phyloP scores from a whole-genome alignment of 2,329 filamentous ascomycete genomes.

The Bretziella fagacearum region DNA sequence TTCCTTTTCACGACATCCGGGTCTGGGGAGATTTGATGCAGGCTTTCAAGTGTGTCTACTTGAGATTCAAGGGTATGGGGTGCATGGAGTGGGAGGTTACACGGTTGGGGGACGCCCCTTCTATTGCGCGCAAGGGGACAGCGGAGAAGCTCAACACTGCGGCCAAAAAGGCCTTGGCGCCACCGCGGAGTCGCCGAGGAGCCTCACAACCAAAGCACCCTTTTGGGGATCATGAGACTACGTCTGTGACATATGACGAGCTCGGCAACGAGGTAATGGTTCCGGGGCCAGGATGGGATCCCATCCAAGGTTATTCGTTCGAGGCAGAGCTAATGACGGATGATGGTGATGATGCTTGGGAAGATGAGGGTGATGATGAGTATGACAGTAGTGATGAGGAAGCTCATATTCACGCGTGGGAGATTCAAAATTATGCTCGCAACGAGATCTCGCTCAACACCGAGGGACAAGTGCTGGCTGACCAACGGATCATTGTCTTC shows the following conservation, averaged over 20 bases:
- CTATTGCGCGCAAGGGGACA: neutral
- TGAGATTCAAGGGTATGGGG: neutral
- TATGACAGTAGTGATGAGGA: neutral
- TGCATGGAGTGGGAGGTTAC: slow-evolving; percentile 4
- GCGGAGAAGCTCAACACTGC: neutral
- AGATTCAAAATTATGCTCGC: neutral
- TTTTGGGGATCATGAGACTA: too few relatives aligned
- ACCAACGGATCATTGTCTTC: neutral
- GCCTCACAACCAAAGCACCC: too few relatives aligned
- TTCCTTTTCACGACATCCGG: slow-evolving; percentile 4
- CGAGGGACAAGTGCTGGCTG: neutral
- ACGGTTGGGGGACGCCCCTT: neutral
- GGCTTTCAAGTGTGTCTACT: neutral
- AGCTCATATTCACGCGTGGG: neutral
- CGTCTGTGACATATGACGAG: too few relatives aligned
- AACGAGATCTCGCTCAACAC: neutral
- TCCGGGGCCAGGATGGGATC: neutral
- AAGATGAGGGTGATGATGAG: neutral
- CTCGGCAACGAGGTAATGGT: too few relatives aligned
- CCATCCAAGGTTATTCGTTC: neutral
- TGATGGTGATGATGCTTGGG: neutral
- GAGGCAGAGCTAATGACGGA: neutral
- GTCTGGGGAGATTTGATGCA: neutral
- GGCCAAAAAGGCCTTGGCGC: neutral
- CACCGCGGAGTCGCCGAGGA: too few relatives aligned